These are phyloP conservation scores for Salinomyces thailandicus DNA, from an alignment of 2,329 filamentous ascomycete genomes.

Conservation along the genomic window DNA sequence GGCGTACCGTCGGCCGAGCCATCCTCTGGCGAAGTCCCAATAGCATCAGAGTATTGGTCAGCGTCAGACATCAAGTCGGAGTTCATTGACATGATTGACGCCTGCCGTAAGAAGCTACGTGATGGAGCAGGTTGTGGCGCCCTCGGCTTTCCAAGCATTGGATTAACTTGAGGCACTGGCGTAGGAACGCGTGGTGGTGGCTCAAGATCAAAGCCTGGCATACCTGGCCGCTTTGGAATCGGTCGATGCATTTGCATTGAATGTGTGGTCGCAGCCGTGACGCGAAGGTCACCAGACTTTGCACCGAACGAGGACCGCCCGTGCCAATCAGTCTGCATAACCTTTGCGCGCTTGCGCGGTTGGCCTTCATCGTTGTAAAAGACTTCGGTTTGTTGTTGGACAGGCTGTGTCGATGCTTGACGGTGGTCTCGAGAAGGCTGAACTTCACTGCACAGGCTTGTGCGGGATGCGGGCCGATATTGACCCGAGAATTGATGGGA, in stretches of 20 bases:
- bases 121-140: constrained; percentile 17
- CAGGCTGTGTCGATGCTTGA: constrained; percentile 13
- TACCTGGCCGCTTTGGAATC: constrained; percentile 43
- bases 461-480: constrained; percentile 25
- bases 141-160: constrained; percentile 18
- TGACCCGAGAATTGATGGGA: constrained; percentile 18
- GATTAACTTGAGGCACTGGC: constrained; percentile 51
- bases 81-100: constrained; percentile 16
- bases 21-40: constrained; percentile 36
- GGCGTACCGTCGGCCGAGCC: constrained; percentile 54
- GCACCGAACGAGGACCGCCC: constrained; percentile 61
- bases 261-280: constrained; percentile 82
- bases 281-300: constrained; percentile 60
- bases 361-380: constrained; percentile 41
- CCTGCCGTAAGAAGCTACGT: constrained; percentile 22
- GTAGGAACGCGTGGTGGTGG: constrained; percentile 68
- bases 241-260: constrained; percentile 79
- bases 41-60: constrained; percentile 31
- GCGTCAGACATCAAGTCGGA: constrained; percentile 23
- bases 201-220: constrained; percentile 49
- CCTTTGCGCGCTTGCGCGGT: constrained; percentile 68
- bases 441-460: constrained; percentile 25
- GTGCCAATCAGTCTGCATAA: constrained; percentile 62
- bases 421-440: constrained; percentile 15
- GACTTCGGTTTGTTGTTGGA: constrained; percentile 15